Evolutionary conservation across 768 basidiomycete species (phyloP).

Genomic region (Calvatia gigantea): DNA sequence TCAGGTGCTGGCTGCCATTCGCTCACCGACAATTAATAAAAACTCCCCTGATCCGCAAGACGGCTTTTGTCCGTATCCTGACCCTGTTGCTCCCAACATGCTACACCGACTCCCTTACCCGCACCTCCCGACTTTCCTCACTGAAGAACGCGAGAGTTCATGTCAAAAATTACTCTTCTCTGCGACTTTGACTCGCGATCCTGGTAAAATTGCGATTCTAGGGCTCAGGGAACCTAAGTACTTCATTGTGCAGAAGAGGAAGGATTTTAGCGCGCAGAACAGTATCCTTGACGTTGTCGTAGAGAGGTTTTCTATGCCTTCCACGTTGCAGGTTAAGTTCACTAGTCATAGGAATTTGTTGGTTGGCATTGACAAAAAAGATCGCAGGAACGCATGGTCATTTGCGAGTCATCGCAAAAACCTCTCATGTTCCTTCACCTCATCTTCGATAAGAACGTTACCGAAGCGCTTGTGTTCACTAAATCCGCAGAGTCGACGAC

Average conservation of each 20-base stretch:
- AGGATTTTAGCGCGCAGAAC: slow-evolving; percentile 27
- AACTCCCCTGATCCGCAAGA: no score
- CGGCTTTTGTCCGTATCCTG: slow-evolving; percentile 28
- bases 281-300: slow-evolving; percentile 53
- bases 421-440: slow-evolving; percentile 89
- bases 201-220: slow-evolving; percentile 85
- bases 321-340: slow-evolving; percentile 56
- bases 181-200: slow-evolving; percentile 92
- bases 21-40: slow-evolving; percentile 19
- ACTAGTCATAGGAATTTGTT: neutral
- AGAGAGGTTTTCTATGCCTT: slow-evolving; percentile 82
- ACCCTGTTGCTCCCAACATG: slow-evolving; percentile 64
- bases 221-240: slow-evolving; percentile 80
- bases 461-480: slow-evolving; percentile 89
- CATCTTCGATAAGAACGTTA: slow-evolving; percentile 55
- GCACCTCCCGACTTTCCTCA: slow-evolving; percentile 42
- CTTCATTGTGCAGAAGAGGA: slow-evolving; percentile 71
- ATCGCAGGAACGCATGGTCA: slow-evolving; percentile 81
- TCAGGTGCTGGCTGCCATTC: slow-evolving; percentile 76
- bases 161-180: slow-evolving; percentile 97
- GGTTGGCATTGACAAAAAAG: neutral
- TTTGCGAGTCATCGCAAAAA: slow-evolving; percentile 76
- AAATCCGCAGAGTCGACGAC: slow-evolving; percentile 90
- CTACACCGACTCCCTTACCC: slow-evolving; percentile 39
- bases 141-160: slow-evolving; percentile 56